These are phyloP conservation scores for Hyphopichia buzzinii DNA, from an alignment of 1,139 yeast species.

Conservation along the genomic window DNA sequence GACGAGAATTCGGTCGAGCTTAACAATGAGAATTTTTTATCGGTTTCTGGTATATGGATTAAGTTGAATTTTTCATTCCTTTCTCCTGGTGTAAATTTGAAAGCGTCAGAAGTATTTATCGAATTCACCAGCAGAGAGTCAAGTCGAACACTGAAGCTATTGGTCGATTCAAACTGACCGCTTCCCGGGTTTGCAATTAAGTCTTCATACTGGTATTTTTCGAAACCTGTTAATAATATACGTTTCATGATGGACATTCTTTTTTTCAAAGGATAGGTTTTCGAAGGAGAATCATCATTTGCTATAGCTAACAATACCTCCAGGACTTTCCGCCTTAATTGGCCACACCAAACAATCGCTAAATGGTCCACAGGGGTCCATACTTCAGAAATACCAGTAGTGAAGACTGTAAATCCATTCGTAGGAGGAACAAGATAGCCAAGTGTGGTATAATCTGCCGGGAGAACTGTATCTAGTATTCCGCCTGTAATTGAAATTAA, in stretches of 20 bases:
- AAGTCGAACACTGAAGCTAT: slow-evolving; percentile 2
- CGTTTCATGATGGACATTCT: slow-evolving; percentile 60
- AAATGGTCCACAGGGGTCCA: slow-evolving; percentile 96
- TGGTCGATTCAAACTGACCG: slow-evolving; percentile 1
- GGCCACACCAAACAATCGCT: slow-evolving; percentile 97
- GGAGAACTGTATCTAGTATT: slow-evolving; percentile 71
- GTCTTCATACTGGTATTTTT: slow-evolving; percentile 14
- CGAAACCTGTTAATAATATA: slow-evolving; percentile 59
- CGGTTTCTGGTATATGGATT: neutral
- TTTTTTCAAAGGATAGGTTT: slow-evolving; percentile 47
- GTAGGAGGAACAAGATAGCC: slow-evolving; percentile 66
- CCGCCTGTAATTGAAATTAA: slow-evolving; percentile 92
- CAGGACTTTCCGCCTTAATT: slow-evolving; percentile 66
- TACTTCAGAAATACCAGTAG: slow-evolving; percentile 85
- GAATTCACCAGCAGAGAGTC: slow-evolving; percentile 2
- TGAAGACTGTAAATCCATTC: slow-evolving; percentile 80
- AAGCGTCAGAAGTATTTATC: neutral
- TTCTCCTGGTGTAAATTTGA: slow-evolving; percentile 3
- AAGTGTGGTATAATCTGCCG: slow-evolving; percentile 88
- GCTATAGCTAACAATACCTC: slow-evolving; percentile 58
- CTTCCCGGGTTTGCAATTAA: neutral
- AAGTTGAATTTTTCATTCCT: slow-evolving; percentile 3
- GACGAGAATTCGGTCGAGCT: slow-evolving; percentile 11
- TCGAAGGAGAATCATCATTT: slow-evolving; percentile 41
- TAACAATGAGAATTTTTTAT: slow-evolving; percentile 14